phyloP scores from a whole-genome alignment of 306 rosid species.

The Abrus pulchellus region DNA sequence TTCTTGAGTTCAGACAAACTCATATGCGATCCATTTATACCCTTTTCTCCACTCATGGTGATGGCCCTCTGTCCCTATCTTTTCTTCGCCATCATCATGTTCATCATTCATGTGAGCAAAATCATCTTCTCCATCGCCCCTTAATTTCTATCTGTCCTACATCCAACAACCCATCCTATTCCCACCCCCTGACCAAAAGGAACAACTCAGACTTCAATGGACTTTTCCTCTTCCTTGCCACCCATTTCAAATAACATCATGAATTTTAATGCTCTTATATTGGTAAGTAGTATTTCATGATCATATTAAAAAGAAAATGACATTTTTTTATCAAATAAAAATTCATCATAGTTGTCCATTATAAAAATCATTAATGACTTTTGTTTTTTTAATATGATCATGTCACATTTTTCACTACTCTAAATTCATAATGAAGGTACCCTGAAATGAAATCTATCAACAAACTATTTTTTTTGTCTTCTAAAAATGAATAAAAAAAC shows the following conservation, averaged over 20 bases:
- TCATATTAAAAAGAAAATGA: no score
- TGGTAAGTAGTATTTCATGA: no score
- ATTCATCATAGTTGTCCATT: no score
- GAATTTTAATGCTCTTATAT: no score
- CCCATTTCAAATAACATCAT: not conserved
- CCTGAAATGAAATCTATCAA: no score
- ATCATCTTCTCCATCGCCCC: constrained; percentile 39
- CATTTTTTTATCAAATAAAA: no score
- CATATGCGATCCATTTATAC: constrained; percentile 47
- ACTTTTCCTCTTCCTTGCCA: not conserved
- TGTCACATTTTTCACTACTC: no score
- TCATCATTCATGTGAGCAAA: constrained; percentile 41
- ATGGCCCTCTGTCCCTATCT: constrained; percentile 39
- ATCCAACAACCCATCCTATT: constrained; percentile 6
- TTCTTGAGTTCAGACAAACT: constrained; percentile 46
- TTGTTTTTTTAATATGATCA: no score
- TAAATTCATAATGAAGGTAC: no score
- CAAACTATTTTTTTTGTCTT: no score
- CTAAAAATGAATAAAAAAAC: not conserved
- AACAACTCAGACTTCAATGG: not conserved
- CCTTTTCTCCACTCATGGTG: constrained; percentile 43
- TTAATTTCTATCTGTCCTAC: constrained; percentile 35
- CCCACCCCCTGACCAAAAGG: not conserved
- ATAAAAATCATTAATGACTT: no score
- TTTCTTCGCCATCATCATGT: constrained; percentile 21